Evolutionary conservation across 2,329 filamentous ascomycete genomes (phyloP), one percentile per base, ranked within the genome.

Genomic region (Sclerotinia sclerotiorum): DNA sequence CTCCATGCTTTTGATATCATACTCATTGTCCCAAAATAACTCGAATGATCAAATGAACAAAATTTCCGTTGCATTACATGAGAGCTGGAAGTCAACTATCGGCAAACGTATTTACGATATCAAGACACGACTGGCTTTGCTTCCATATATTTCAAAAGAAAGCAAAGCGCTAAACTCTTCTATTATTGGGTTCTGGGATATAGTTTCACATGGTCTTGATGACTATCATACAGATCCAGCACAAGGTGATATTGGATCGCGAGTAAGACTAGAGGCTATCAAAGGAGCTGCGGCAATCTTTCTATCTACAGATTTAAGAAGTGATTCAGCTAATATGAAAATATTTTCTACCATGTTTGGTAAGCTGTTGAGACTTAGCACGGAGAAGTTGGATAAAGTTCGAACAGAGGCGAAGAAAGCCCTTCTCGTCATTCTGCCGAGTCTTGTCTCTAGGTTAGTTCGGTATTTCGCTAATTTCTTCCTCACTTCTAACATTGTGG

Each of bases 351-450:
- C 19, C 46, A 52, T 29, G 51, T 72, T 71, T 56, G 68, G 70
- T 8, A 70, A 68, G 35, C 56, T 84, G 2, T 81, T 92, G 44
- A 86, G 93, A 1, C 83, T 98, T 19, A 89, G 93, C 2, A 87
- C 91, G 0, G 95, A 99, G 79, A 97, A 97, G 77, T 84, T 98
- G 2, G 94, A 98, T 78, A 91, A 92, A 71, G 90, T 98, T 24
- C 88, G 95, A 32, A 81, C 86, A 0, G 85, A 87, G 71, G 90
- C 89, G 1, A 87, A 90, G 70, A 79, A 81, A 44, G 83, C 84
- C 13, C 74, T 89, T 57, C 79, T 79, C 5, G 54, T 21, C n/a
- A 56, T 56, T 35, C 29, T 56, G 3, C 72, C 84, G 57, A 74
- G 81, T 29, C 73, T 67, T 29, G 24, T 51, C 17, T 46, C 49